A percentile compares a stretch with the other conserved stretches of the same genome.
Evolutionary conservation across 2,329 filamentous ascomycete genomes (phyloP).

Genomic region (Didymella glomerata): DNA sequence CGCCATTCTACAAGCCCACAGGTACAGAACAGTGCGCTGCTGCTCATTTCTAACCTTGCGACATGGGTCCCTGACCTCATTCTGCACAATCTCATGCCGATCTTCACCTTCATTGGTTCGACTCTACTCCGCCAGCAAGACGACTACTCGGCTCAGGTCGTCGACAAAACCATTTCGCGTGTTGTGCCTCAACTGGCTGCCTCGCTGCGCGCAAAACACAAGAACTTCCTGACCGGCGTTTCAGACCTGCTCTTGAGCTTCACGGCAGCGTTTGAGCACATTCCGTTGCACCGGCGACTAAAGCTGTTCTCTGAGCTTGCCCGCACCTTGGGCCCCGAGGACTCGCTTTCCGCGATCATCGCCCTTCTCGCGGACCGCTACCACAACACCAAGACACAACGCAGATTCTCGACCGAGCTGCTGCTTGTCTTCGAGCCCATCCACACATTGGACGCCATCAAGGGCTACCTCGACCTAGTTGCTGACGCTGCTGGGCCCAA

Average conservation of each 20-base stretch:
- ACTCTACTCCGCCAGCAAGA: slow-evolving; percentile 92
- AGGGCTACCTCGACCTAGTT: slow-evolving; percentile 78
- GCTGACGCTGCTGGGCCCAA: slow-evolving; percentile 79
- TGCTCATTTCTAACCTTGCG: slow-evolving; percentile 86
- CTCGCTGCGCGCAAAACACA: slow-evolving; percentile 79
- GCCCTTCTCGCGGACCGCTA: slow-evolving; percentile 93
- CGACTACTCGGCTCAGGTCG: slow-evolving; percentile 95
- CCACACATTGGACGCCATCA: slow-evolving; percentile 77
- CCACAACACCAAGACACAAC: slow-evolving; percentile 75
- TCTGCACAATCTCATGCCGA: slow-evolving; percentile 97
- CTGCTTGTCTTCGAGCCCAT: slow-evolving; percentile 75
- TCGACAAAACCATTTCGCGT: slow-evolving; percentile 90
- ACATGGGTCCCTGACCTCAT: slow-evolving; percentile 89
- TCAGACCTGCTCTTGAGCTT: slow-evolving; percentile 95
- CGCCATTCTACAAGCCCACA: slow-evolving; percentile 90
- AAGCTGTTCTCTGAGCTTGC: slow-evolving; percentile 85
- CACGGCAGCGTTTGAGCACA: slow-evolving; percentile 94
- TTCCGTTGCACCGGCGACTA: slow-evolving; percentile 84
- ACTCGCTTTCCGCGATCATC: slow-evolving; percentile 87
- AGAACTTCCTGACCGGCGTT: slow-evolving; percentile 80
- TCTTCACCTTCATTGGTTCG: slow-evolving; percentile 97
- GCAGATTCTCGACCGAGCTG: slow-evolving; percentile 78
- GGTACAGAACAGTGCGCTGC: slow-evolving; percentile 88
- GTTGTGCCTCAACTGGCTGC: slow-evolving; percentile 91
- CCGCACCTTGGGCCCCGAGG: slow-evolving; percentile 81